Evolutionary conservation across 2,329 filamentous ascomycete genomes (phyloP).

Genomic region (Hymenoscyphus scutula): DNA sequence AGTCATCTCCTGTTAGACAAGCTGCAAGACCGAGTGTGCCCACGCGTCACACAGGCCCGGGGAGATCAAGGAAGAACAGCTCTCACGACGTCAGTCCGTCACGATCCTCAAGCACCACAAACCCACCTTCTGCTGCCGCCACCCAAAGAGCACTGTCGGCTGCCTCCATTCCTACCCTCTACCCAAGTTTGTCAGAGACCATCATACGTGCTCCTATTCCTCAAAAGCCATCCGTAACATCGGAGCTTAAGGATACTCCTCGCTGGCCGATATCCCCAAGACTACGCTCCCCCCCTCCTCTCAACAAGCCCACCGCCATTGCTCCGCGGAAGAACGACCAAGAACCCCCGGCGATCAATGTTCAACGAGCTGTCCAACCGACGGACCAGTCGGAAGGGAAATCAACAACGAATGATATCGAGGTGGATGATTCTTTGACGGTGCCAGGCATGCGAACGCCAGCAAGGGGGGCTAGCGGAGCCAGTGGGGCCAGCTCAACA

Average conservation of each 20-base stretch:
- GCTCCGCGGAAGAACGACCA: slow-evolving; percentile 48
- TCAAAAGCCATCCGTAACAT: slow-evolving; percentile 55
- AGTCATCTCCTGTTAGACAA: slow-evolving; percentile 44
- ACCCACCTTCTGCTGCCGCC: slow-evolving; percentile 60
- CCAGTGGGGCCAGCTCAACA: slow-evolving; percentile 57
- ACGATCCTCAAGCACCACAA: slow-evolving; percentile 46
- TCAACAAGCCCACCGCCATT: slow-evolving; percentile 46
- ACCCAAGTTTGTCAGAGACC: slow-evolving; percentile 58
- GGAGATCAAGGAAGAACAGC: slow-evolving; percentile 64
- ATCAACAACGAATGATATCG: slow-evolving; percentile 23
- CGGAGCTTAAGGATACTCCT: slow-evolving; percentile 56
- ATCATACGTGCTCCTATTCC: slow-evolving; percentile 60
- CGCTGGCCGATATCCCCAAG: slow-evolving; percentile 78
- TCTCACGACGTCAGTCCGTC: slow-evolving; percentile 62
- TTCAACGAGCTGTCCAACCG: slow-evolving; percentile 46
- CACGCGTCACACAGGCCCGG: slow-evolving; percentile 36
- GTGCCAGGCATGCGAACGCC: slow-evolving; percentile 55
- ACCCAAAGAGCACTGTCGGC: slow-evolving; percentile 68
- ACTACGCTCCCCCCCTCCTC: slow-evolving; percentile 72
- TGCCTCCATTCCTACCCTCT: slow-evolving; percentile 64
- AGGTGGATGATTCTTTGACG: slow-evolving; percentile 31
- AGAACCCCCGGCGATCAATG: slow-evolving; percentile 52
- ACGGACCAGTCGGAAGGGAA: slow-evolving; percentile 39
- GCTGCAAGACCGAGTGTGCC: slow-evolving; percentile 23
- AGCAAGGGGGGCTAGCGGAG: slow-evolving; percentile 56